Percentiles rank a stretch among this genome's conserved stretches.
Conservation (phyloP, 2,329 filamentous ascomycete genomes). For the Microcyclospora pomicola region DNA sequence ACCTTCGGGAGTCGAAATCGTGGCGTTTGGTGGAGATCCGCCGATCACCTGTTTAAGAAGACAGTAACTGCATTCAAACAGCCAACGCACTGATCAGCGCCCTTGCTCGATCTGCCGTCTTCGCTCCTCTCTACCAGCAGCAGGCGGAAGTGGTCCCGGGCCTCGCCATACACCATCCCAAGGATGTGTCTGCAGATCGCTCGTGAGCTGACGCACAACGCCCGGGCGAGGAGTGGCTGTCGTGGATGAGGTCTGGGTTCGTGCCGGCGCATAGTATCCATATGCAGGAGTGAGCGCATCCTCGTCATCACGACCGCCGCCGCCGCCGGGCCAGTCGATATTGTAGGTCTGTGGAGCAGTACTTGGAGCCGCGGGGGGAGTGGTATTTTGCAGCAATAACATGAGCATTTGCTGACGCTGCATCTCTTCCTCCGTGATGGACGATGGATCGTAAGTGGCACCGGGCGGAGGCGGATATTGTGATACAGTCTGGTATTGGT, state of each 20-base stretch:
- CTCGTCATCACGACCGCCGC: constrained; percentile 11
- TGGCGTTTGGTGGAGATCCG: too few relatives aligned
- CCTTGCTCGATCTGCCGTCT: constrained; percentile 30
- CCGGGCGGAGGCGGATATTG: constrained; percentile 6
- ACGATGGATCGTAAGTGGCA: constrained; percentile 15
- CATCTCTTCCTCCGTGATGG: constrained; percentile 34
- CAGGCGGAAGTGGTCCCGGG: constrained; percentile 8
- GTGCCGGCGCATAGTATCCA: constrained; percentile 16
- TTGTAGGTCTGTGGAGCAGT: constrained; percentile 28
- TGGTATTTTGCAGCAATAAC: constrained; percentile 25
- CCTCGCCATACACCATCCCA: constrained; percentile 22
- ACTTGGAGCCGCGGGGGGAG: constrained; percentile 16
- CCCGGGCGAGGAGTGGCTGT: constrained; percentile 6
- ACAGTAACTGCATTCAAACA: too few relatives aligned
- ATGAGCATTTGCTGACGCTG: constrained; percentile 39
- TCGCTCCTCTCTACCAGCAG: constrained; percentile 17
- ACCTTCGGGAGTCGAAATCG: too few relatives aligned
- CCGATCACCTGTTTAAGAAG: too few relatives aligned
- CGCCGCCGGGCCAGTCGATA: constrained; percentile 22
- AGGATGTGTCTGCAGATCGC: constrained; percentile 10
- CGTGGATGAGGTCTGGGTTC: constrained; percentile 1
- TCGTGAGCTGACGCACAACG: constrained; percentile 8
- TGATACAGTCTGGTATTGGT: constrained; percentile 4
- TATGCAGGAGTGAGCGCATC: constrained; percentile 11
- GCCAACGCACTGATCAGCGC: neutral